Base-by-base conservation (phyloP, 164 flowering plant species). In the Vitis amurensis region DNA sequence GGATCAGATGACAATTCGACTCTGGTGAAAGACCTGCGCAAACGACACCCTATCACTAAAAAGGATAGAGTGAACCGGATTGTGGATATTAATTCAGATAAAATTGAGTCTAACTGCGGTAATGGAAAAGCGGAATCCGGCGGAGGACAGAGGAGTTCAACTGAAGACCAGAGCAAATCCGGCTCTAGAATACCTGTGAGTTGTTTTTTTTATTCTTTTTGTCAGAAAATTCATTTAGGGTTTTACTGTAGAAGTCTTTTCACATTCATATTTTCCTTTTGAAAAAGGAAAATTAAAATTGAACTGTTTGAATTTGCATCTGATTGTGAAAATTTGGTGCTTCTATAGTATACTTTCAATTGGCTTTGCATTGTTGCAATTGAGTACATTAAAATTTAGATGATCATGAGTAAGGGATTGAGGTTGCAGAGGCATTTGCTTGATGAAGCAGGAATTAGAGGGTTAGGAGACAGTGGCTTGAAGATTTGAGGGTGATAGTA, bases 1-100 rank as follows among this genome's bases (percentile, higher is more conserved):
- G 64, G 63, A n/a, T 58, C 61, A 5, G 70, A 51, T 67, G 62
- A 48, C 5, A 64, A 29, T n/a, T n/a, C 37, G 56, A 50, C 37
- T 8, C 3, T 19, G 58, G 61, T 3, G 50, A 55, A 29, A 11
- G 48, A 14, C 11, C 15, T 4, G 27, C 13, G 19, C 60, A 15
- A 53, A 44, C 23, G 23, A 37, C 37, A 52, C 4, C 30, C 48
- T 13, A 31, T 29, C 0, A 1, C 31, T 31, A 47, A 57, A 51
- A 57, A 9, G 50, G 30, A 55, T 61, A 67, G 3, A 57, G 3
- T 37, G 49, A 23, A 47, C 12, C 50, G n/a, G 13, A 49, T 30
- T 44, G 14, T 44, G 6, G 68, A 47, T 9, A 59, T 47, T 27
- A 55, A 51, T n/a, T 15, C 27, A 37, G 44, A 37, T 37, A 37